Base-by-base conservation (phyloP, 2,329 filamentous ascomycete species). In the Epichloe sp. region DNA sequence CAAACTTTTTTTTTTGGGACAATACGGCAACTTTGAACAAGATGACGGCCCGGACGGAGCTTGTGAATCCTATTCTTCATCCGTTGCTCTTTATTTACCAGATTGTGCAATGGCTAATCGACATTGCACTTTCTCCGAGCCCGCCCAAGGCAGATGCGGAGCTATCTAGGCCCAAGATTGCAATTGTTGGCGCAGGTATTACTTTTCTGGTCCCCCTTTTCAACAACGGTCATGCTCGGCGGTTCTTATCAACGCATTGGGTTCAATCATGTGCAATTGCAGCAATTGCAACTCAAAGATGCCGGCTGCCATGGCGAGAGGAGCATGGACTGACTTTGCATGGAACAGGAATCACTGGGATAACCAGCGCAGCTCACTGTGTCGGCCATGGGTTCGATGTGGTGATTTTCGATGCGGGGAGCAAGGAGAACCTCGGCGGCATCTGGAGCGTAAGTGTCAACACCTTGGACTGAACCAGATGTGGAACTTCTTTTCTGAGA, bases 331-430 rank as follows among this genome's bases (percentile, higher is more conserved):
- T 31, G 26, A 31, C 26, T 31, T 31, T 31, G 3, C 26, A 40
- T 40, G n/a, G 23, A 2, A 80, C 83, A 31, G 83, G 84, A 2
- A 73, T 94, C 50, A 93, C 78, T 0, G 78, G 88, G 4, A 81
- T 93, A 2, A 87, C 86, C 1, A 80, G 86, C 7, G 88, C 88
- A 0, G 81, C 86, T 1, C 88, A 94, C 63, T 89, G 86, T 61
- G 80, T 90, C 37, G 88, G 88, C 2, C 86, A 93, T 78, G 87
- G 87, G 44, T 91, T 91, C 57, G 86, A 93, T 55, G 84, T 88
- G 6, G 76, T 78, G 19, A 78, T 94, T 40, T 94, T 94, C 57
- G 88, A 94, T 63, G 78, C 80, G 7, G 84, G 85, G 1, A 66
- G 74, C 4, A 72, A 80, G 55, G 75, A 85, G 15, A 73, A 79